Evolutionary conservation across 2,329 filamentous ascomycete genomes (phyloP).

Genomic region (Colletotrichum magnum): DNA sequence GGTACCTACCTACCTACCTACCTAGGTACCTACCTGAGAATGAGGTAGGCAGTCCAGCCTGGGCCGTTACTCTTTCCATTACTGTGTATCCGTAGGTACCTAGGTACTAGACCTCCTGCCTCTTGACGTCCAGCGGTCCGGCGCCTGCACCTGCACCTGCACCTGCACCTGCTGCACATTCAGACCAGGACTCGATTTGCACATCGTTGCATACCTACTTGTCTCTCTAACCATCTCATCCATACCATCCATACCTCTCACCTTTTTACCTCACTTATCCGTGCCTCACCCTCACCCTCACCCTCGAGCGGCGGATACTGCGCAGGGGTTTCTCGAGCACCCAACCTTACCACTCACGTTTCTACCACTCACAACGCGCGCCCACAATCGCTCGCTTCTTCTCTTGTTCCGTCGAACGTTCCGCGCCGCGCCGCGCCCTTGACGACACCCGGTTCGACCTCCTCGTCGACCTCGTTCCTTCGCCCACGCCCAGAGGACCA

Average conservation of each 20-base stretch:
- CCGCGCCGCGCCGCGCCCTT: constrained; percentile 19
- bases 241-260: too few species aligned
- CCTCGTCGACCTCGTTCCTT: constrained; percentile 22
- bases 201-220: constrained; percentile 26
- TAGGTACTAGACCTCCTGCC: too few species aligned
- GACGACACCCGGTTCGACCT: constrained; percentile 31
- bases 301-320: not conserved
- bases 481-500: constrained; percentile 28
- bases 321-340: constrained; percentile 14
- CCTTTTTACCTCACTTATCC: not conserved
- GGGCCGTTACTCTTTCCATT: not conserved
- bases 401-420: constrained; percentile 34
- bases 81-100: too few species aligned
- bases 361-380: not conserved
- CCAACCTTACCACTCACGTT: not conserved
- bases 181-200: constrained; percentile 6
- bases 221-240: not conserved
- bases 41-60: not conserved
- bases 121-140: not conserved
- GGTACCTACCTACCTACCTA: too few species aligned
- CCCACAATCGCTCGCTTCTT: constrained; percentile 33
- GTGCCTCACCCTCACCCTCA: not conserved
- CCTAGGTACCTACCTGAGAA: too few species aligned
- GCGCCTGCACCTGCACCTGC: not conserved
- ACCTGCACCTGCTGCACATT: too few species aligned